Base-by-base conservation (phyloP, 208 protist species). In the Endotrypanum monterogeii region DNA sequence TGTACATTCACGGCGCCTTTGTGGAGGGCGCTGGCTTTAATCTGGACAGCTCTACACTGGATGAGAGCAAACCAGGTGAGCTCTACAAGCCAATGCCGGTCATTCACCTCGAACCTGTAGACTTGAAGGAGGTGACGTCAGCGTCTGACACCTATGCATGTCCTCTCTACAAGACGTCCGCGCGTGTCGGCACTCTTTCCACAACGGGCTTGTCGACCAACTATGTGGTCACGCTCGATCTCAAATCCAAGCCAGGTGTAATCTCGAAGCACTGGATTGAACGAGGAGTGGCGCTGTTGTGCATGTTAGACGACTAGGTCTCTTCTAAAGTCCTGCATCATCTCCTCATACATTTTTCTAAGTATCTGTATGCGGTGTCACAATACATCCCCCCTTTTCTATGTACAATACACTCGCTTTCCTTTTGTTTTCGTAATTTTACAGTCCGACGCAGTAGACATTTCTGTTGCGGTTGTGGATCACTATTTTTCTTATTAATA, bases 101-200 rank as follows among this genome's bases (percentile, higher is more conserved):
- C 25, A 92, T 98, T 66, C 90, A 95, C 73, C 85, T 99, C n/a
- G 86, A 95, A 61, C 95, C 96, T 9, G 85, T 95, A 46, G 87
- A 80, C 4, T 61, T 74, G 16, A 74, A 71, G 54, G 82, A 85
- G 57, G 39, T 50, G 37, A 86, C 75, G 7, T 62, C 68, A 8
- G 83, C 83, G 8, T 72, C 58, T 20, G 57, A 67, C 41, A 89
- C 72, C 32, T 98, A 98, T 74, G 86, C 83, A 28, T 98, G 93
- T 65, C 97, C 97, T 2, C 82, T 98, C 69, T 98, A 98, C 85
- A 98, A 98, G 79, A 98, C 96, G 0, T 96, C 93, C 35, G 85
- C 86, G 9, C 88, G 97, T 68, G 93, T 94, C 3, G 97, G 95
- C 70, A 91, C 85, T 25, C 83, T 98, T 30, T 97, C 92, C 3